Conservation (phyloP, 1,139 yeast species). For the Lodderomyces pseudojiufengensis region DNA sequence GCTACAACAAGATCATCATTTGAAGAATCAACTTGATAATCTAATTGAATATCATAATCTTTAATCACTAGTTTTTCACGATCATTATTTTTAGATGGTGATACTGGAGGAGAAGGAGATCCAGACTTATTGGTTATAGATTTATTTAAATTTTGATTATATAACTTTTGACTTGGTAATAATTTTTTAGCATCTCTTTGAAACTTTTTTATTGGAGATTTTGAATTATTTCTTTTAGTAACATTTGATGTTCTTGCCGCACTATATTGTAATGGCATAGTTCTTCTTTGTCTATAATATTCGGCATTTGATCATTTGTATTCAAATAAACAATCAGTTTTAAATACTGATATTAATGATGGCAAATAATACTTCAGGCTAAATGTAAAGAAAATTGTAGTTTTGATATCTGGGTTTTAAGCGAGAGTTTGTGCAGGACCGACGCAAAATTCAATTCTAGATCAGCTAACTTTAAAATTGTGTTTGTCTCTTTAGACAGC, state of each 20-base stretch:
- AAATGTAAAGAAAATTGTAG: too few relatives aligned
- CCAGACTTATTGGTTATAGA: not conserved
- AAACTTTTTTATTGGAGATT: constrained; percentile 24
- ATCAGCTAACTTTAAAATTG: too few relatives aligned
- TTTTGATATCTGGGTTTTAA: too few relatives aligned
- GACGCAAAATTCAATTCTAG: too few relatives aligned
- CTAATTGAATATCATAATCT: constrained; percentile 40
- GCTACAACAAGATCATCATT: constrained; percentile 33
- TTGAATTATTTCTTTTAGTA: constrained; percentile 14
- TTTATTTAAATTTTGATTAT: constrained; percentile 17
- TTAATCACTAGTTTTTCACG: constrained; percentile 18
- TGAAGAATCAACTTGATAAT: constrained; percentile 30
- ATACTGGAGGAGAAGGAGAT: constrained; percentile 2
- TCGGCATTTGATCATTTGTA: too few relatives aligned
- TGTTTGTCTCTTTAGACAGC: too few relatives aligned
- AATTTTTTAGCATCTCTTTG: constrained; percentile 22
- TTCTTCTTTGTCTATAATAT: not conserved
- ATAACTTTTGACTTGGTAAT: constrained; percentile 26
- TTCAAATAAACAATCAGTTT: too few relatives aligned
- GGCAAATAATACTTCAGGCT: too few relatives aligned
- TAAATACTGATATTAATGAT: too few relatives aligned
- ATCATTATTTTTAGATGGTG: constrained; percentile 5
- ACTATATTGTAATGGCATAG: constrained; percentile 25
- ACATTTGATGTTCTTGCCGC: constrained; percentile 43
- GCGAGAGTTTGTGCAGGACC: too few relatives aligned